Base-by-base conservation (phyloP, 306 rosid species). In the Quercus berberidifolia region DNA sequence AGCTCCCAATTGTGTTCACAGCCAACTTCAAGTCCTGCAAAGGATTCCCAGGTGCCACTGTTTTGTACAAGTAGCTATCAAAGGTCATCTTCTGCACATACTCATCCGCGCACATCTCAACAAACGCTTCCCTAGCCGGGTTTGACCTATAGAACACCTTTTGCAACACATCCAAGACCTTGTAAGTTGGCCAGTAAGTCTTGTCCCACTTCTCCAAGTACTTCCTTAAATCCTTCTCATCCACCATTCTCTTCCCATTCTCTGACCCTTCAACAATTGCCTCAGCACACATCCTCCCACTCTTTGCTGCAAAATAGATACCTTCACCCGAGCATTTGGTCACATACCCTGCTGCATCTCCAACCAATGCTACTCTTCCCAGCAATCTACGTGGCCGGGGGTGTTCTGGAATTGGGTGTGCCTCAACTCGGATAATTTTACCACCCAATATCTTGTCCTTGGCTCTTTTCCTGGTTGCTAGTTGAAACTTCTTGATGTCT, bases 11-110 rank as follows among this genome's bases (percentile, higher is more conserved):
- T 82, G 98, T 96, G 76, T 89, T 96, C 76, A 96, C 89, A 21
- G 97, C 99, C 90, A 96, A 86, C 89, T 96, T 96, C 87, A 96
- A 74, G 80, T 96, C 99, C 54, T 96, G 82, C 88, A 85, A 76
- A 2, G 98, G 99, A 78, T 89, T 96, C 25, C 99, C 99, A 62
- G 98, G 99, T 21, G 79, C 97, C 80, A 93, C 99, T 58, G 88
- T 87, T 86, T 96, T 96, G 76, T 96, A 96, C 89, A 96, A 84
- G 52, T 93, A 96, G 85, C 98, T 91, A 73, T 96, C 99, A 74
- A 93, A 96, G 3, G 99, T 96, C 98, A 96, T 96, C 93, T 96
- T 93, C 92, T 96, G 99, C 86, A 96, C 99, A 69, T 96, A 96
- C 76, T 96, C 93, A 30, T 96, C 97, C 0, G 91, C 97, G n/a